These are phyloP conservation scores for Cladorrhinum sp. DNA, from an alignment of 2,329 filamentous ascomycete genomes.

Conservation along the genomic window DNA sequence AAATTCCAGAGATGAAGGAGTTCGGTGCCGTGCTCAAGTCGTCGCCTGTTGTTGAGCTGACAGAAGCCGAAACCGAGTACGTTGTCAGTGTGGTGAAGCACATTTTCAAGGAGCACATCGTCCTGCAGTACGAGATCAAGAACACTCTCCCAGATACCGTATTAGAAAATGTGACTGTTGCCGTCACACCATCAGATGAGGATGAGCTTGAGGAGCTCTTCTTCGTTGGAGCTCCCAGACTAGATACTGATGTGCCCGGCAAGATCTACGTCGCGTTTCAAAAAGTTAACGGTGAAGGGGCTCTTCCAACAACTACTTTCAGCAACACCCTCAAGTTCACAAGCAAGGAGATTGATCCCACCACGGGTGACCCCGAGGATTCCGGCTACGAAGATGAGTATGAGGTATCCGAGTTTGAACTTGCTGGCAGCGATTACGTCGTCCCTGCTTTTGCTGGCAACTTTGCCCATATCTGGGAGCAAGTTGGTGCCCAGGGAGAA, in stretches of 20 bases:
- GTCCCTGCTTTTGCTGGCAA: slow-evolving; percentile 90
- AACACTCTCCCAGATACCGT: slow-evolving; percentile 92
- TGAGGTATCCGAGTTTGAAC: slow-evolving; percentile 88
- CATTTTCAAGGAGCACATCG: slow-evolving; percentile 94
- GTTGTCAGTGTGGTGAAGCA: slow-evolving; percentile 93
- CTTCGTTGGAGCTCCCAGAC: slow-evolving; percentile 81
- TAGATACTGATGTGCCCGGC: slow-evolving; percentile 81
- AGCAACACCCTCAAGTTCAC: slow-evolving; percentile 95
- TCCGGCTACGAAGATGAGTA: slow-evolving; percentile 96
- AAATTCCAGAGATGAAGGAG: slow-evolving; percentile 85
- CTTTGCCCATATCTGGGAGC: slow-evolving; percentile 95
- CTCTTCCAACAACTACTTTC: slow-evolving; percentile 78
- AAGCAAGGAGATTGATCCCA: slow-evolving; percentile 95
- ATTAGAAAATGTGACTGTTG: slow-evolving; percentile 81
- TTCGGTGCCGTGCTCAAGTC: slow-evolving; percentile 93
- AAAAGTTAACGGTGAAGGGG: slow-evolving; percentile 70
- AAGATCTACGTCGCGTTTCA: slow-evolving; percentile 95
- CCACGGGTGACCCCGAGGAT: slow-evolving; percentile 88
- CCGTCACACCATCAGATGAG: slow-evolving; percentile 75
- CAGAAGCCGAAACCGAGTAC: slow-evolving; percentile 96
- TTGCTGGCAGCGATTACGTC: slow-evolving; percentile 89
- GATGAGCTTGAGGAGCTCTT: slow-evolving; percentile 88
- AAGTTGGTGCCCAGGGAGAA: slow-evolving; percentile 82
- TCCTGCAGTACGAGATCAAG: slow-evolving; percentile 95
- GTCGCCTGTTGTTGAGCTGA: slow-evolving; percentile 79